phyloP scores from a whole-genome alignment of 148 eudicot species.

The Polygonum maritimum region DNA sequence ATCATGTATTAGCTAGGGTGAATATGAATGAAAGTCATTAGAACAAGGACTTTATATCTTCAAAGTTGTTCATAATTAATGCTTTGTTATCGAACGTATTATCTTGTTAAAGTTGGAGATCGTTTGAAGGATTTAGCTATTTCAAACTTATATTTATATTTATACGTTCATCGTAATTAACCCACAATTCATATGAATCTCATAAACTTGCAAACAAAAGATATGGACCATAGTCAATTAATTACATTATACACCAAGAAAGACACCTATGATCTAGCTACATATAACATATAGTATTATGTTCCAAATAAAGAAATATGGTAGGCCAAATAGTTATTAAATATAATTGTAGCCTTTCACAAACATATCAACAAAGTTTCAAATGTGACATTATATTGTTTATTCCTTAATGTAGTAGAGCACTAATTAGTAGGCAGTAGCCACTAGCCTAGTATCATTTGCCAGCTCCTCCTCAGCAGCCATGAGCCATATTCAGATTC shows the following conservation, averaged over 20 bases:
- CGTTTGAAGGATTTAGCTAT: not conserved
- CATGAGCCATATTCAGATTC: conserved; percentile 6
- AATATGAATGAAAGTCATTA: too few relatives aligned
- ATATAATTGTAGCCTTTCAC: not conserved
- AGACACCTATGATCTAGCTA: not conserved
- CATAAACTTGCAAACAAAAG: not conserved
- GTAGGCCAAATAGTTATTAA: not conserved
- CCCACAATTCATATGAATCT: not conserved
- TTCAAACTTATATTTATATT: not conserved
- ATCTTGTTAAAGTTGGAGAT: too few relatives aligned
- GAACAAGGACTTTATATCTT: too few relatives aligned
- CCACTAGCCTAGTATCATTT: not conserved
- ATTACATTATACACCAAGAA: not conserved
- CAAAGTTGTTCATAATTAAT: too few relatives aligned
- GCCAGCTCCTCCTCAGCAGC: not conserved
- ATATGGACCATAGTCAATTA: not conserved
- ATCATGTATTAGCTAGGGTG: too few relatives aligned
- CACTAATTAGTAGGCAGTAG: not conserved
- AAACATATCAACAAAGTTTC: not conserved
- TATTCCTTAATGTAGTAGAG: conserved; percentile 5
- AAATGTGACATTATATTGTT: conserved; percentile 4
- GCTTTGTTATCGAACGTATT: too few relatives aligned
- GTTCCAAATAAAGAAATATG: not conserved
- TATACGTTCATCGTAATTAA: too few relatives aligned
- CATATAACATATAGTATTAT: not conserved